Percentiles rank a stretch among this genome's conserved stretches.
phyloP scores from a whole-genome alignment of 2,329 filamentous ascomycete genomes.

The Fusarium sacchari region DNA sequence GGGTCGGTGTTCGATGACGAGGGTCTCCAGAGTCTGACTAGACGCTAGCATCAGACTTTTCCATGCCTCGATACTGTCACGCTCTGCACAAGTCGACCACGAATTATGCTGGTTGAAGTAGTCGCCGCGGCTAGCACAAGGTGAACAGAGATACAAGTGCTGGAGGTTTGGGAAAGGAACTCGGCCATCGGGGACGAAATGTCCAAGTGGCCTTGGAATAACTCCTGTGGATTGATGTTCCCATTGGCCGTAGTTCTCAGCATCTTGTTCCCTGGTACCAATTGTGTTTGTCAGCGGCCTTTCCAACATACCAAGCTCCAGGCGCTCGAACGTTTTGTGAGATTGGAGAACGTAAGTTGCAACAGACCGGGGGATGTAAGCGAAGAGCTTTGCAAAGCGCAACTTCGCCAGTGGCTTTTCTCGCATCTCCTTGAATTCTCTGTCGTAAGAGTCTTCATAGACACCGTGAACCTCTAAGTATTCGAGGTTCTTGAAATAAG shows the following conservation, averaged over 20 bases:
- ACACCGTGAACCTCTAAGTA: conserved; percentile 20
- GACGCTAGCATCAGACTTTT: not conserved
- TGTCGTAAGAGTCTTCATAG: fast-evolving
- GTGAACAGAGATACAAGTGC: conserved; percentile 9
- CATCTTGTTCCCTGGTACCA: not conserved
- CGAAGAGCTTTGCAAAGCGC: conserved; percentile 20
- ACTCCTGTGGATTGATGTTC: not conserved
- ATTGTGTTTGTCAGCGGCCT: not conserved
- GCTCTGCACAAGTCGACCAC: conserved; percentile 17
- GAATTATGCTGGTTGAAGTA: conserved; percentile 12
- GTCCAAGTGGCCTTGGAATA: conserved; percentile 12
- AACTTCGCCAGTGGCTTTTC: not conserved
- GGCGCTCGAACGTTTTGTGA: not conserved
- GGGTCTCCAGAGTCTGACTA: not conserved
- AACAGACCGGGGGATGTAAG: conserved; percentile 10
- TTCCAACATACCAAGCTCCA: conserved; percentile 32
- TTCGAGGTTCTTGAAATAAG: conserved; percentile 22
- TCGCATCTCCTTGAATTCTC: not conserved
- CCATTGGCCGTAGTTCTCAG: not conserved
- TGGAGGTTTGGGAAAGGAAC: not conserved
- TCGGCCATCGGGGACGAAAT: not conserved
- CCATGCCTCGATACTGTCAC: not conserved
- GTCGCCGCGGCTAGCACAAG: not conserved
- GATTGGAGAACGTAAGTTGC: conserved; percentile 13
- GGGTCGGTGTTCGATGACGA: conserved; percentile 25